Base-by-base conservation (phyloP, 2,329 filamentous ascomycete genomes). In the Arthroderma uncinatum region DNA sequence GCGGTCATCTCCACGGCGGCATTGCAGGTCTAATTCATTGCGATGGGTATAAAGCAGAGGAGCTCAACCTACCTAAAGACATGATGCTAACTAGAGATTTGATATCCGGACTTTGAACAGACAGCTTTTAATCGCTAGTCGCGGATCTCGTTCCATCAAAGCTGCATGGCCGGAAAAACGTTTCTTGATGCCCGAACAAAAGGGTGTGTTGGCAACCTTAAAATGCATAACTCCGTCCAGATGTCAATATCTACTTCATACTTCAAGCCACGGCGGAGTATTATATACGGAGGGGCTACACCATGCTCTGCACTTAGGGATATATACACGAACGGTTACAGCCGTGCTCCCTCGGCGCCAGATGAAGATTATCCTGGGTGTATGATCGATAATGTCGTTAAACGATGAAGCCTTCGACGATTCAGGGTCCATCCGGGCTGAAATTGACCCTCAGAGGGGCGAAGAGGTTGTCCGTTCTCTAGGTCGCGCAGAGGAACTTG, bases 1-100 rank as follows among this genome's bases (percentile, higher is more conserved):
- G n/a, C n/a, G n/a, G n/a, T n/a, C n/a, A n/a, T n/a, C n/a, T n/a
- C n/a, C n/a, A n/a, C n/a, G n/a, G n/a, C n/a, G n/a, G n/a, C n/a
- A n/a, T 2, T n/a, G 7, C 39, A 10, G 36, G 39, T 42, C 21
- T 6, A 33, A 55, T 16, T 8, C 19, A 2, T 6, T 10, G n/a
- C 7, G 8, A 30, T 10, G 1, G 2, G 34, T 6, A 25, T 10
- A 42, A 42, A 28, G 9, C 34, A 52, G 28, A n/a, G n/a, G 9
- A 39, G 14, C 8, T 12, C 2, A 36, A 40, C 55, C 21, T 42
- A 58, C 57, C 57, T 55, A 54, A 42, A 55, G 53, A 53, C 57
- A 58, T 58, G 21, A 28, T 25, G 44, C 6, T n/a, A 21, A 21
- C 12, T 48, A n/a, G 21, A 48, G 12, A 48, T 48, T 12, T 16